phyloP scores from a whole-genome alignment of 2,329 filamentous ascomycete genomes.

The Aschersonia sp. region DNA sequence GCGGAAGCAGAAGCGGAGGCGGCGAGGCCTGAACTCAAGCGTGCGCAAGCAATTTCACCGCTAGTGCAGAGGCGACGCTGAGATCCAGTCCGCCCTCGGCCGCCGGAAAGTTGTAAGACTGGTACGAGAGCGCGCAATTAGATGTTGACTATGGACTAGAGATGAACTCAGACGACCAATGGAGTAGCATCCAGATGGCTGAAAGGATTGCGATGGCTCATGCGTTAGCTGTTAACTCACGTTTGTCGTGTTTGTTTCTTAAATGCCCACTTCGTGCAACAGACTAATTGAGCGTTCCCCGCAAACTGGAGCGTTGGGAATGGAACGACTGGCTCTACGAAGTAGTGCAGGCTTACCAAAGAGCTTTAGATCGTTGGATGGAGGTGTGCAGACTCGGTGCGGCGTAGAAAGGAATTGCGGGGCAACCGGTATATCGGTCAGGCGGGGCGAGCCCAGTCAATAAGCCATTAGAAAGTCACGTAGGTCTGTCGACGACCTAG shows the following conservation, averaged over 20 bases:
- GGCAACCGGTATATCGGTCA: neutral
- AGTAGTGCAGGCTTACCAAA: neutral
- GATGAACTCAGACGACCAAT: neutral
- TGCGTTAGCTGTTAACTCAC: neutral
- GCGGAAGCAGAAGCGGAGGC: neutral
- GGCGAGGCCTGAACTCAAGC: neutral
- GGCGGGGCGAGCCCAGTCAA: too few species aligned
- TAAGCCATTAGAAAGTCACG: too few species aligned
- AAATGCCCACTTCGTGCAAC: neutral
- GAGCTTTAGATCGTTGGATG: neutral
- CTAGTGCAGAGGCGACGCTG: neutral
- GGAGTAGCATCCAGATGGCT: neutral
- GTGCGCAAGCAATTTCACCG: neutral
- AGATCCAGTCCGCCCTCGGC: neutral
- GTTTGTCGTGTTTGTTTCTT: neutral
- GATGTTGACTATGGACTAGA: too few species aligned
- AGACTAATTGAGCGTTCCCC: neutral
- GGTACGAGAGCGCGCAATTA: too few species aligned
- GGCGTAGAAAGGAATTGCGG: neutral
- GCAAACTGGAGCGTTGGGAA: neutral
- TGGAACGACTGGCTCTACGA: neutral
- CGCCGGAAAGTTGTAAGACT: neutral
- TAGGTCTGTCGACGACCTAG: too few species aligned
- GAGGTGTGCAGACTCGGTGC: neutral
- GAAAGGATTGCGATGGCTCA: neutral